These are phyloP conservation scores for Hypocreales sp. DNA, from an alignment of 2,329 filamentous ascomycete genomes.

Conservation along the genomic window DNA sequence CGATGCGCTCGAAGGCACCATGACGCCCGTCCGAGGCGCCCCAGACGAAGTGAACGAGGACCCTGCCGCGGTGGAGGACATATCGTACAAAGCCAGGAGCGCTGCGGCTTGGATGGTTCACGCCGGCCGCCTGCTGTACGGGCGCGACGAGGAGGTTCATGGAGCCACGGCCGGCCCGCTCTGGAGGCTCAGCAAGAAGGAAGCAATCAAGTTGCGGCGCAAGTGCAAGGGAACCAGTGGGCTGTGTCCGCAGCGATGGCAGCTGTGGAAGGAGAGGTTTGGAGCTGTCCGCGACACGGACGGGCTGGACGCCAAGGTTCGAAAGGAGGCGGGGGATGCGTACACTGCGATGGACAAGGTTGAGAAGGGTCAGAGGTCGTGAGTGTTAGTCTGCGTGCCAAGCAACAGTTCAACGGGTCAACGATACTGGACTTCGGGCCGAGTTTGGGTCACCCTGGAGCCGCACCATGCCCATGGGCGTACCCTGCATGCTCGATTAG, in stretches of 20 bases:
- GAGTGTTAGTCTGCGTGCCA: no score
- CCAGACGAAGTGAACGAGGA: conserved; percentile 5
- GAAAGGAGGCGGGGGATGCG: no score
- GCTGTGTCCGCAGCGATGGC: conserved; percentile 5
- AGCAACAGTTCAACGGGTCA: no score
- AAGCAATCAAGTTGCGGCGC: conserved; percentile 3
- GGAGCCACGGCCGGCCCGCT: conserved; percentile 6
- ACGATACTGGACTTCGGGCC: no score
- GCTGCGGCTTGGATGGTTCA: conserved; percentile 4
- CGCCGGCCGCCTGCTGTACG: conserved; percentile 3
- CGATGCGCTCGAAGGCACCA: conserved; percentile 5
- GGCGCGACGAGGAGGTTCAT: conserved; percentile 5
- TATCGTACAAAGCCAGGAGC: conserved; percentile 3
- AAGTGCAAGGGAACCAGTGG: conserved; percentile 6
- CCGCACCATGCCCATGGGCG: no score
- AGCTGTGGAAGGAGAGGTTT: conserved; percentile 8
- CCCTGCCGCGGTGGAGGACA: conserved; percentile 1
- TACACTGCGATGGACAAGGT: no score
- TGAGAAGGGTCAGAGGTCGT: no score
- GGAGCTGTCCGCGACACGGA: conserved; percentile 3
- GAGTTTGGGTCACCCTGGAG: no score
- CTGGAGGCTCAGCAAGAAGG: conserved; percentile 7
- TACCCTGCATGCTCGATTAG: no score
- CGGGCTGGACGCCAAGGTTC: no score
- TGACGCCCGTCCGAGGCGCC: conserved; percentile 4